Base-by-base conservation (phyloP, 1,284 basidiomycete species). In the Fomes fomentarius region DNA sequence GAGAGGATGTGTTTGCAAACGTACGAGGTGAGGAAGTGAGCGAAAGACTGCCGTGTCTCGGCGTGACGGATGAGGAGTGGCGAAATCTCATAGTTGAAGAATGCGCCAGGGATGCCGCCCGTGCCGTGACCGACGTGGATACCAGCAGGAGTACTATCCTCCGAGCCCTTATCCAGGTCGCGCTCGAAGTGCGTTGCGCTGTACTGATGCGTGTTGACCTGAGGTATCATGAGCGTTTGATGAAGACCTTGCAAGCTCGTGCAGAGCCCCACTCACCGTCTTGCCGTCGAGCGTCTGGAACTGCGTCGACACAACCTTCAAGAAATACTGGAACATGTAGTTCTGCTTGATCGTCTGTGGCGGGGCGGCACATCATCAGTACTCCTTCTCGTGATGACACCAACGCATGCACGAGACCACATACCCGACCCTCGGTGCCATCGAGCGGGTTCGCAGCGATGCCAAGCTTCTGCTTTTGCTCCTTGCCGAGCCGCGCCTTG, bases 31-130 rank as follows among this genome's bases (percentile, higher is more conserved):
- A 98, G 74, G 80, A 99, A 98, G 74, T 98, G 97, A 6, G 96
- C 94, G 69, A 99, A 96, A 1, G 93, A 93, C 73, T 97, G 94
- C 53, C 94, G 83, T 35, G 83, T 89, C 70, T 97, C 95, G n/a
- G 83, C 82, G 68, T 97, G 94, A 21, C 94, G 87, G 43, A 98
- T 89, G 51, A 93, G 87, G 68, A 98, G 93, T 2, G 95, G 96
- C n/a, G 94, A 96, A 68, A 99, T 98, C 70, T 99, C 97, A 71
- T 91, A 96, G 77, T 96, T 98, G 84, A 97, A 91, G 78, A 94
- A 97, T 17, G 89, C 87, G 78, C 91, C 91, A 50, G 93, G 93
- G 41, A 91, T 75, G 34, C 96, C 96, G 39, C 77, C 76, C 53
- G 85, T 81, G 50, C 91, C 89, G 69, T 98, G 96, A 52, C 87